Evolutionary conservation across 176 grass and related monocot species (phyloP).

Genomic region (Oryza punctata): DNA sequence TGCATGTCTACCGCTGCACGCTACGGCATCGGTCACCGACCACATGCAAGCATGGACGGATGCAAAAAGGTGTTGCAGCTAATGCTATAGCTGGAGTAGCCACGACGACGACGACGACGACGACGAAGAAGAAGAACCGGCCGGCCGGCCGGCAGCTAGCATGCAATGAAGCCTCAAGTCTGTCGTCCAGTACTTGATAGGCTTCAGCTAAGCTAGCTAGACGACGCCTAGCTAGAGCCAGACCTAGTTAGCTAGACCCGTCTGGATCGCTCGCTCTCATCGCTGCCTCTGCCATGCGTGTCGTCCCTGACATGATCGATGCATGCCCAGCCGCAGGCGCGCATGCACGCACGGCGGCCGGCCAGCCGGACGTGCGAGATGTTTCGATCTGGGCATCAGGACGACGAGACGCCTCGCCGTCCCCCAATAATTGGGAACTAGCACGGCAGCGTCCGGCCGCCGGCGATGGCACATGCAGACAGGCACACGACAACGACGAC

Average conservation of each 20-base stretch:
- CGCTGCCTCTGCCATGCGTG: background rate
- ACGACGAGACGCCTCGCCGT: constrained; percentile 1
- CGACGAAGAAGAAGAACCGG: background rate
- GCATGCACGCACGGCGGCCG: too few relatives aligned
- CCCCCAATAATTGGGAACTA: constrained; percentile 5
- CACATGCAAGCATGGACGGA: background rate
- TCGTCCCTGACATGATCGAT: constrained; percentile 21
- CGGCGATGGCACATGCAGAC: background rate
- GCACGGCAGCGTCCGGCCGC: background rate
- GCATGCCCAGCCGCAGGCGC: constrained; percentile 8
- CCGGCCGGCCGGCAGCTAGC: background rate
- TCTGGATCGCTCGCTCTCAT: too few relatives aligned
- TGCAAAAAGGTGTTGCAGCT: background rate
- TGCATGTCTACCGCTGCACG: background rate
- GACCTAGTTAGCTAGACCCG: background rate
- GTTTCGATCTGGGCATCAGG: background rate
- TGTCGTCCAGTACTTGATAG: background rate
- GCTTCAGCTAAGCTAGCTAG: background rate
- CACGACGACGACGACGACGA: background rate
- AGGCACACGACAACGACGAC: too few relatives aligned
- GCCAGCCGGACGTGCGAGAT: background rate
- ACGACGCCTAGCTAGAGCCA: background rate
- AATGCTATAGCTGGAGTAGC: too few relatives aligned
- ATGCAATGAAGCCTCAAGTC: constrained; percentile 11
- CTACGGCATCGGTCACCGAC: background rate